phyloP scores from a whole-genome alignment of 2,329 filamentous ascomycete genomes.

The Colletotrichum filicis region DNA sequence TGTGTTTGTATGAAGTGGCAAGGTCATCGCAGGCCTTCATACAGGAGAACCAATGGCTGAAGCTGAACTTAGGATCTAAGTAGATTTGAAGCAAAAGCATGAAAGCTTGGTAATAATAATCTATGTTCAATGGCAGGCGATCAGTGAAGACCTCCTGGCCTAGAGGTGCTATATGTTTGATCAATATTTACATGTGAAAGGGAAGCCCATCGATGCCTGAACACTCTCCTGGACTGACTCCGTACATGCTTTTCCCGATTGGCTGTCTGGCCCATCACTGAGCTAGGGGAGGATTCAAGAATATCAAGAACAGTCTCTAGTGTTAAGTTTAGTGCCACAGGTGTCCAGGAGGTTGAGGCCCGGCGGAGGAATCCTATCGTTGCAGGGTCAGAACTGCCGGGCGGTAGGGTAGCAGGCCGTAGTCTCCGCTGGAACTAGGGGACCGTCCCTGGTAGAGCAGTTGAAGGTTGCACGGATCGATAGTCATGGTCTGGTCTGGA shows the following conservation, averaged over 20 bases:
- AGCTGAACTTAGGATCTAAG: background rate
- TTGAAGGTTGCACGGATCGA: constrained; percentile 74
- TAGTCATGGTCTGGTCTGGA: constrained; percentile 69
- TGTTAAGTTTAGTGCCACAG: accelerated
- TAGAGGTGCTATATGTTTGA: background rate
- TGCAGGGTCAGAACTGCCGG: constrained; percentile 63
- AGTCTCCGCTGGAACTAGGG: constrained; percentile 55
- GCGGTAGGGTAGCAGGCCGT: constrained; percentile 63
- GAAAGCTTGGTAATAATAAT: background rate
- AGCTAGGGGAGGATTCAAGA: accelerated
- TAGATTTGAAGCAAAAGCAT: background rate
- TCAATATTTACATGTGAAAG: background rate
- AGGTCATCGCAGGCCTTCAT: too few relatives aligned
- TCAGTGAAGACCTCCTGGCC: background rate
- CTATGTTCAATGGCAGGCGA: background rate
- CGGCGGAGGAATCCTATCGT: background rate
- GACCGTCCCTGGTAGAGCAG: constrained; percentile 70
- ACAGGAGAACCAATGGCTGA: too few relatives aligned
- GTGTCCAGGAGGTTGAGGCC: too few relatives aligned
- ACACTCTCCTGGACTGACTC: background rate
- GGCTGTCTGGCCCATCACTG: too few relatives aligned
- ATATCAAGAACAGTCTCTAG: accelerated
- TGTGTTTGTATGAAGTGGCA: too few relatives aligned
- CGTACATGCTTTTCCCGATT: too few relatives aligned
- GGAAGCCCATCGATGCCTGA: background rate